A percentile compares a stretch with the other conserved stretches of the same genome.
These are phyloP conservation scores for Puccinia polysora DNA, from an alignment of 1,284 basidiomycete genomes.

Conservation along the genomic window DNA sequence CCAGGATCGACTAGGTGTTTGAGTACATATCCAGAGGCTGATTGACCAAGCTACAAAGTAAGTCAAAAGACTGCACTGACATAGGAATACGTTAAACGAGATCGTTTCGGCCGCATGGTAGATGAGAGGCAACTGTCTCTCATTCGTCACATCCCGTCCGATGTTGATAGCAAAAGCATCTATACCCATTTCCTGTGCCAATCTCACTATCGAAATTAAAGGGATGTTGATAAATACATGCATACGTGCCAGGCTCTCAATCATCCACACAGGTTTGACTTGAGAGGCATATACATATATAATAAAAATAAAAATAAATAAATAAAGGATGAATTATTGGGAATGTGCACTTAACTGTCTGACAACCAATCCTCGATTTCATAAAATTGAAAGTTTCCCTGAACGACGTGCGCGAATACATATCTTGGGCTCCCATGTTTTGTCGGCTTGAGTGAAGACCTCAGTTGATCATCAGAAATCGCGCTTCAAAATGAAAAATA, in stretches of 20 bases:
- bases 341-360: slow-evolving; percentile 20
- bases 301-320: background rate
- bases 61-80: background rate
- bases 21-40: background rate
- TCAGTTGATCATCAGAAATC: too few species aligned
- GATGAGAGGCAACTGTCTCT: slow-evolving; percentile 29
- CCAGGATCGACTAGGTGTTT: too few species aligned
- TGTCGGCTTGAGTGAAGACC: too few species aligned
- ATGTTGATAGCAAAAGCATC: slow-evolving; percentile 43
- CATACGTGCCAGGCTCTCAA: too few species aligned
- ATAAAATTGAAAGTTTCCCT: slow-evolving; percentile 38
- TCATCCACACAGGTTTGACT: too few species aligned
- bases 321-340: background rate
- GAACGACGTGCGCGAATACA: slow-evolving; percentile 40
- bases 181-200: slow-evolving; percentile 26
- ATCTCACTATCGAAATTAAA: slow-evolving; percentile 13
- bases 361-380: slow-evolving; percentile 17
- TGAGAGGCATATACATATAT: background rate
- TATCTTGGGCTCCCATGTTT: slow-evolving; percentile 7
- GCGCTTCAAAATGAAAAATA: too few species aligned
- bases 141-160: slow-evolving; percentile 30
- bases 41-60: background rate
- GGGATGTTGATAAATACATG: too few species aligned
- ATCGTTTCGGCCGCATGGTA: slow-evolving; percentile 26
- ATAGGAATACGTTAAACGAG: slow-evolving; percentile 33